Evolutionary conservation across 768 basidiomycete genomes (phyloP).

Genomic region (Leccinum rimulosum): DNA sequence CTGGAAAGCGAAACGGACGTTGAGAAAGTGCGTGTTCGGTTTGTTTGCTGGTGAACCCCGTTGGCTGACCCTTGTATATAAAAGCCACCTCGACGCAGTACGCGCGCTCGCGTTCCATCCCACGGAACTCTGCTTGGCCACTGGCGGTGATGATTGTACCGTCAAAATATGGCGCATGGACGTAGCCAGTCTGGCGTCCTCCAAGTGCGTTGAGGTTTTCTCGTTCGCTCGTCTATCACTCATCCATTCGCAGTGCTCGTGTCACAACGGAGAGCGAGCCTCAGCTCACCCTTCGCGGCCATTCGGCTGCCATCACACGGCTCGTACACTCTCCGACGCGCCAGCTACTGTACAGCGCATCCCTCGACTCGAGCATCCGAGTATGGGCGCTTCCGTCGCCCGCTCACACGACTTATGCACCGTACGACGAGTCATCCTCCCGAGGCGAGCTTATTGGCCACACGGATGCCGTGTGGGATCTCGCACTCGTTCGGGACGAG

Average conservation of each 20-base stretch:
- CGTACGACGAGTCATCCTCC: slow-evolving; percentile 77
- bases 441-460: slow-evolving; percentile 86
- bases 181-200: slow-evolving; percentile 66
- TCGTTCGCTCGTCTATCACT: neutral
- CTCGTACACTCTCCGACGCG: slow-evolving; percentile 77
- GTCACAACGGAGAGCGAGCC: slow-evolving; percentile 88
- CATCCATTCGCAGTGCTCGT: slow-evolving; percentile 46
- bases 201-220: slow-evolving; percentile 55
- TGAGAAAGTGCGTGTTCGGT: slow-evolving; percentile 73
- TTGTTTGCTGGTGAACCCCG: neutral
- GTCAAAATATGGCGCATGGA: slow-evolving; percentile 97
- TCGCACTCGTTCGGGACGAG: slow-evolving; percentile 82
- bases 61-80: slow-evolving; percentile 9
- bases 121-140: slow-evolving; percentile 80
- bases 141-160: slow-evolving; percentile 92
- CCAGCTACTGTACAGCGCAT: slow-evolving; percentile 83
- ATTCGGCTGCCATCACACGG: slow-evolving; percentile 87
- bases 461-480: slow-evolving; percentile 95
- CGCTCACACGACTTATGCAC: slow-evolving; percentile 85
- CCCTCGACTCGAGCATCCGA: slow-evolving; percentile 89
- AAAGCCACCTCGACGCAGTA: slow-evolving; percentile 90
- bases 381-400: slow-evolving; percentile 81
- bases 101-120: slow-evolving; percentile 90
- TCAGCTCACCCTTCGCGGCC: slow-evolving; percentile 88
- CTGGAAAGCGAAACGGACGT: slow-evolving; percentile 84